Evolutionary conservation across 805 yeast species (phyloP), one percentile per base, ranked within the genome.

Genomic region (Tetrapisispora taiwanensis): DNA sequence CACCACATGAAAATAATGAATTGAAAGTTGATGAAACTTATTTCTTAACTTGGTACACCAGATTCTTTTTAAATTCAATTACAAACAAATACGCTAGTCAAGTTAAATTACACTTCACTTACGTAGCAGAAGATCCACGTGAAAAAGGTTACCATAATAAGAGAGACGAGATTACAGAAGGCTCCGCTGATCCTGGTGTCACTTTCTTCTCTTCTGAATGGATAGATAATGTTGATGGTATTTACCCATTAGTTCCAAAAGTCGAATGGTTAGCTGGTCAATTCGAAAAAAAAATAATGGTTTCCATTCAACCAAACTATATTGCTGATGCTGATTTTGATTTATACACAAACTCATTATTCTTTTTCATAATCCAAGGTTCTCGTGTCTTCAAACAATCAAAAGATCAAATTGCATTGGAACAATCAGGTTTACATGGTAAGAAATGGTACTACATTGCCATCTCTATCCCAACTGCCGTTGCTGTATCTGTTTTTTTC

Each of bases 41-140:
- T 54, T 87, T 88, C 55, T 63, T 84, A 42, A 79, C 90, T 9
- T 87, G 96, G 96, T 87, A 69, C 63, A 72, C 90, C 2, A 70
- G 73, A 40, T 81, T 67, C 59, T 87, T 85, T 54, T 52, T 43
- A 15, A 52, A 62, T 42, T 62, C 55, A 34, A 39, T 52, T 20
- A 53, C 62, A 36, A 61, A 52, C 17, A 70, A 73, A 39, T 73
- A 67, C 3, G 83, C 76, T 20, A 67, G 75, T 39, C 74, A 76
- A 24, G 88, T 84, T 9, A 75, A 75, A 53, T 52, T 85, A 30
- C 92, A 84, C 59, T 69, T 81, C 47, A 78, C 83, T 2, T 78
- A 75, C 51, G 73, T 84, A 30, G 76, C 73, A 56, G 88, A 81
- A 53, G 59, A 70, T 17, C 57, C 69, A 1, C 58, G 58, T 30